phyloP scores from a whole-genome alignment of 208 protist genomes.

The Leptomonas pyrrhocoris region DNA sequence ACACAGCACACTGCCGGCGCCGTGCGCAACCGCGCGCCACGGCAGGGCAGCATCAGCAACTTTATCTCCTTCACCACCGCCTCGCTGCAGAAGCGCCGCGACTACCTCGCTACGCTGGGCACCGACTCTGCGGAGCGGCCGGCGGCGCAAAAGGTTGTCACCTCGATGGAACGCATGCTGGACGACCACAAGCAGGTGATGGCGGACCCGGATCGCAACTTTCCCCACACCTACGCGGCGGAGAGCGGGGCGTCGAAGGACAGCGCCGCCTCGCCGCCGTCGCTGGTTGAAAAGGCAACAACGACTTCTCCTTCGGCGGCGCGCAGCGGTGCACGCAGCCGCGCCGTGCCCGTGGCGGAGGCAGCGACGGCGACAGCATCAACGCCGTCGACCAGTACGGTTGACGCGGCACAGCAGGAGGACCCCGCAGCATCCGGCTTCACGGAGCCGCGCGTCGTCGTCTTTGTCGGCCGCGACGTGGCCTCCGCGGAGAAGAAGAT shows the following conservation, averaged over 20 bases:
- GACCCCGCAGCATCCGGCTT: conserved; percentile 18
- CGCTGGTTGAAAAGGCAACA: conserved; percentile 1
- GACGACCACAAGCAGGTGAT: conserved; percentile 40
- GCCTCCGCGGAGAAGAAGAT: conserved; percentile 30
- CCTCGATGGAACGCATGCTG: conserved; percentile 32
- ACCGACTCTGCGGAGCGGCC: conserved; percentile 11
- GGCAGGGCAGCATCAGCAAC: conserved; percentile 49
- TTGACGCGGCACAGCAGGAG: background rate
- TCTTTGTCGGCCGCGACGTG: conserved; percentile 32
- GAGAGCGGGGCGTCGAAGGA: conserved; percentile 14
- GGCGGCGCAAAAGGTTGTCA: conserved; percentile 21
- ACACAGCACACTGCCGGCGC: conserved; percentile 27
- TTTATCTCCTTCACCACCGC: conserved; percentile 45
- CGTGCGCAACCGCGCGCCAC: conserved; percentile 42
- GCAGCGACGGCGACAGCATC: background rate
- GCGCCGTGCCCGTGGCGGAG: background rate
- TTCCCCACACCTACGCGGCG: conserved; percentile 38
- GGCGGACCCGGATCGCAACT: conserved; percentile 32
- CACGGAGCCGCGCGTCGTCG: conserved; percentile 42
- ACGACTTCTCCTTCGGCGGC: background rate
- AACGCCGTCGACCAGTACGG: background rate
- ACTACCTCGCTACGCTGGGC: conserved; percentile 18
- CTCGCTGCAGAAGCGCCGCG: conserved; percentile 36
- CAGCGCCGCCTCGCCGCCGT: background rate
- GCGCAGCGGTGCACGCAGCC: background rate